Evolutionary conservation across 2,329 filamentous ascomycete genomes (phyloP), one percentile per base, ranked within the genome.

Genomic region (Aspergillus sp.): DNA sequence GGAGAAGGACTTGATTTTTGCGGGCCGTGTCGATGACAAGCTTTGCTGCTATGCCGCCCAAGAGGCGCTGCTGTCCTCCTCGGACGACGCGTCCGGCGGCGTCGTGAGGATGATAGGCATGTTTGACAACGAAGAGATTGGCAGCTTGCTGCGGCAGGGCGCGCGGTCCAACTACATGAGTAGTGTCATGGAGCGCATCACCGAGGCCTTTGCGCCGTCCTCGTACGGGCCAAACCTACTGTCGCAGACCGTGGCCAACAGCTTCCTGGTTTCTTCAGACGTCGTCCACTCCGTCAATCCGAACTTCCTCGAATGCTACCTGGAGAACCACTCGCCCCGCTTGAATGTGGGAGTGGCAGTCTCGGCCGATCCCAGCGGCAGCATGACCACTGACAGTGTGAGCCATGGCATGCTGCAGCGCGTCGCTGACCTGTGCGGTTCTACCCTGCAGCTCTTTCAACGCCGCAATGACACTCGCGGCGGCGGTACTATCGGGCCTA

Each of bases 71-170:
- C 69, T 95, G 16, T 77, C 80, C 30, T 76, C 80, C 12, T 66
- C 74, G 8, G 63, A 69, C 16, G 44, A 60, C 13, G 51, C 70
- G 7, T 66, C 64, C 24, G 55, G 66, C 1, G 59, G 78, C n/a
- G 74, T 80, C 33, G 78, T 96, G 60, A 93, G 93, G 63, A 70
- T 95, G 34, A 84, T 91, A 22, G 86, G 82, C n/a, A 79, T 95
- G 48, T 96, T 96, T 52, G 91, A 96, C 54, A 83, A 95, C 51
- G 91, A 98, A 60, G 91, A 98, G 60, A 93, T 98, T 40, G 91
- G 91, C 39, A 93, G 83, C 15, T 70, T 86, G 6, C 75, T 95
- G 31, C 82, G 89, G 35, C 89, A 96, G 64, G 91, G 91, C 39
- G 91, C 91, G 4, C 73, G 75, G 33, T 80, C 84, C 35, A 96